Conservation (phyloP, 331 rosid genomes). For the Pyrus hybrid region DNA sequence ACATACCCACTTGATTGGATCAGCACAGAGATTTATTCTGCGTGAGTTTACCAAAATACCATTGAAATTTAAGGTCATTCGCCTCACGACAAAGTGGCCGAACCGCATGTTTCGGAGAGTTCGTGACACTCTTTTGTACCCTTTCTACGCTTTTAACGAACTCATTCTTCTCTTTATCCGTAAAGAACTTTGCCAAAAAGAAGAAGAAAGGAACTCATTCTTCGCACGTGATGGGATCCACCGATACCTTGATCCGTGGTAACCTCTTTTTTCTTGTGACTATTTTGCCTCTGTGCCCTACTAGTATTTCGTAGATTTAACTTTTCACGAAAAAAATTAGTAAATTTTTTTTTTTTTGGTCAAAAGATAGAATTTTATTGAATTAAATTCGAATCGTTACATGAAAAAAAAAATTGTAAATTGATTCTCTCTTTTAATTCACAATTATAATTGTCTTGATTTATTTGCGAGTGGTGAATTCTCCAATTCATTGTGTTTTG, state of each 20-base stretch:
- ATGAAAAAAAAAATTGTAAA: neutral
- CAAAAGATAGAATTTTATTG: too few species aligned
- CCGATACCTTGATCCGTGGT: neutral
- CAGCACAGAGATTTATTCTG: too few species aligned
- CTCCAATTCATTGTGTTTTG: too few species aligned
- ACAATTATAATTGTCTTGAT: too few species aligned
- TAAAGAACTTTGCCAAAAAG: too few species aligned
- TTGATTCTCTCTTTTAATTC: too few species aligned
- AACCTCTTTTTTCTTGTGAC: neutral
- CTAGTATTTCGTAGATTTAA: neutral
- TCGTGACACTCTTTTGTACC: neutral
- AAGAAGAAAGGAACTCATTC: neutral
- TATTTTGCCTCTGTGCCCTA: neutral
- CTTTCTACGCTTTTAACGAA: constrained; percentile 2
- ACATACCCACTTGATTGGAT: neutral
- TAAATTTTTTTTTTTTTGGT: too few species aligned
- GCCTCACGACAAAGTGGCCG: neutral
- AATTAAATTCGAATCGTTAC: too few species aligned
- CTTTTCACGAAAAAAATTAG: neutral
- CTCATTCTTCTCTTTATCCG: too few species aligned
- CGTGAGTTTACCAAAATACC: neutral
- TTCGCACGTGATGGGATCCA: constrained; percentile 9
- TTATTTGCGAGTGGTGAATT: too few species aligned
- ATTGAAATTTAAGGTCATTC: neutral
- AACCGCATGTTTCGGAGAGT: constrained; percentile 12